Base-by-base conservation (phyloP, 2,329 filamentous ascomycete species). In the Ophiostoma quercus region DNA sequence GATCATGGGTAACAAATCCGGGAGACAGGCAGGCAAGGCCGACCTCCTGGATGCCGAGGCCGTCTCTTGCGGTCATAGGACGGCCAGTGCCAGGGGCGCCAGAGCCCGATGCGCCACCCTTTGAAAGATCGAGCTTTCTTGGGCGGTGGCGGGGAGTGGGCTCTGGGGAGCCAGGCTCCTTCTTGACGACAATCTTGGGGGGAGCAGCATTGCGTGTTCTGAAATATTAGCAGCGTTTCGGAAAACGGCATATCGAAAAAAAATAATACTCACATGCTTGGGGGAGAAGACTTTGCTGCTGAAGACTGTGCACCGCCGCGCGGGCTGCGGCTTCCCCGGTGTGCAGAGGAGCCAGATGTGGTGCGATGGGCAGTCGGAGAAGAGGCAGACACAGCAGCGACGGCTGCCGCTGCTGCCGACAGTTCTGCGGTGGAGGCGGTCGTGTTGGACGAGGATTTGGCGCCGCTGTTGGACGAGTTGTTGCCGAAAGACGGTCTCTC, bases 1-100 rank as follows among this genome's bases (percentile, higher is more conserved):
- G 94, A 79, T 99, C 93, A 75, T 98, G 92, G 19, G 95, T 98
- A 74, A 96, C 89, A 76, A 99, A 98, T 69, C 95, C 95, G 0
- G 95, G 95, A 1, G 95, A 98, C 69, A 99, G 84, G 76, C 95
- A 99, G 60, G 94, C 94, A 70, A 98, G 85, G 71, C 95, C 95
- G 34, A 98, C 91, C 79, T 97, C 92, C 76, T 96, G 93, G 77
- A 98, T 94, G 60, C 86, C 91, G 51, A 95, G 82, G 29, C 89
- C 85, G 71, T 96, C 92, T 74, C 92, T 87, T 32, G 89, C 90
- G 9, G 92, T 95, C 79, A 96, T 83, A 51, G 92, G 90, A 54
- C 92, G 88, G 68, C 88, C 88, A 6, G 90, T 87, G 41, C 82
- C 82, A 37, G 86, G 84, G 16, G 83, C 83, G 70, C 82, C 84